Evolutionary conservation across 2,329 filamentous ascomycete species (phyloP).

Genomic region (Clarireedia hainanense): DNA sequence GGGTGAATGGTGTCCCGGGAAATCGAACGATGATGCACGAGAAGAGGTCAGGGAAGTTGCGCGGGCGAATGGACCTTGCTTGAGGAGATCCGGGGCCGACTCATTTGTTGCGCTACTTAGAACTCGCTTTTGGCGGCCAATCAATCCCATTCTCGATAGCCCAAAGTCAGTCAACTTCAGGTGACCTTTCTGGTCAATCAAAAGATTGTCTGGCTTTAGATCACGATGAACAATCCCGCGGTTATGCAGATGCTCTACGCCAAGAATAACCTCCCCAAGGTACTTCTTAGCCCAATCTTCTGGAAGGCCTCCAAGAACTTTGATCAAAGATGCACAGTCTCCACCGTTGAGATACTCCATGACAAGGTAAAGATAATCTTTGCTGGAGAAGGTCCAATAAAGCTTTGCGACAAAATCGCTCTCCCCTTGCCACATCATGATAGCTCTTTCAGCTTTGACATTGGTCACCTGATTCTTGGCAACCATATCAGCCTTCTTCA

Average conservation of each 20-base stretch:
- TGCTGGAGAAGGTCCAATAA: slow-evolving; percentile 99
- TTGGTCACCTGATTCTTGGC: slow-evolving; percentile 99
- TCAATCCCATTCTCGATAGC: slow-evolving; percentile 90
- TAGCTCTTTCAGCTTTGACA: slow-evolving; percentile 94
- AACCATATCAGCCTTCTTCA: slow-evolving; percentile 99
- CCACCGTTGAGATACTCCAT: slow-evolving; percentile 99
- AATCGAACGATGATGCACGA: slow-evolving; percentile 86
- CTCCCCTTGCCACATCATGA: slow-evolving; percentile 99
- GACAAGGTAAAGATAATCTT: slow-evolving; percentile 95
- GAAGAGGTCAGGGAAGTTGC: slow-evolving; percentile 83
- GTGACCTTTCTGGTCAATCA: slow-evolving; percentile 95
- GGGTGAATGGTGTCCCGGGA: slow-evolving; percentile 73
- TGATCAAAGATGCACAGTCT: slow-evolving; percentile 93
- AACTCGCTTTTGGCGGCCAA: slow-evolving; percentile 91
- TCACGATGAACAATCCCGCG: slow-evolving; percentile 95
- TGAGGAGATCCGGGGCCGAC: slow-evolving; percentile 84
- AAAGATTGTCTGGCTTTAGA: slow-evolving; percentile 90
- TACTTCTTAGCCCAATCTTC: slow-evolving; percentile 99
- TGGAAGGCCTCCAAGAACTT: slow-evolving; percentile 80
- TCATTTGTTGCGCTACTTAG: slow-evolving; percentile 71
- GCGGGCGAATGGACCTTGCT: slow-evolving; percentile 82
- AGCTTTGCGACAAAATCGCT: slow-evolving; percentile 98
- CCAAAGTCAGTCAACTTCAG: slow-evolving; percentile 97
- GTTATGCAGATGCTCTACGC: slow-evolving; percentile 90
- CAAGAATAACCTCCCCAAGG: slow-evolving; percentile 90